These are phyloP conservation scores for Yamadazyma paraphyllophila DNA, from an alignment of 805 yeast genomes.

Conservation along the genomic window DNA sequence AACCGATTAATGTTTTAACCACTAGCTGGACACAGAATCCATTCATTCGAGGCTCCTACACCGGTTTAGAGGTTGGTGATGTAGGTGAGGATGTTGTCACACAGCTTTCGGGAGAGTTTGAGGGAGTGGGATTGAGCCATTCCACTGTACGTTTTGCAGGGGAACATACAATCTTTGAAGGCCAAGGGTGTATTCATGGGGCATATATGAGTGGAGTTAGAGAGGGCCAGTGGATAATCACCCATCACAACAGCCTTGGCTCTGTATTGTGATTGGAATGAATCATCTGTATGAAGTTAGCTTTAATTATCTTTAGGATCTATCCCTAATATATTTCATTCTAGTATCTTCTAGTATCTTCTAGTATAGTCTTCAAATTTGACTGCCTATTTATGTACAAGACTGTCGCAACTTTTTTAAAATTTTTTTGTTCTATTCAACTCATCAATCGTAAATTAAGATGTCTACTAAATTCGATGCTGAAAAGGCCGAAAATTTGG, in stretches of 20 bases:
- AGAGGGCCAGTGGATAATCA: constrained; percentile 43
- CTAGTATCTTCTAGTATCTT: not conserved
- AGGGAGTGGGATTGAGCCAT: constrained; percentile 34
- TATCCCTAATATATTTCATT: not conserved
- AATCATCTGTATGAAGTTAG: no score
- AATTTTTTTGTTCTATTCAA: constrained; percentile 3
- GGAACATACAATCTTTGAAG: constrained; percentile 82
- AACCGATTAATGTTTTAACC: constrained; percentile 37
- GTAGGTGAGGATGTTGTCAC: constrained; percentile 63
- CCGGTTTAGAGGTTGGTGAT: constrained; percentile 66
- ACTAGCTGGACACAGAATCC: constrained; percentile 83
- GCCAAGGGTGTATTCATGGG: constrained; percentile 91
- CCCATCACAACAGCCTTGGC: constrained; percentile 1
- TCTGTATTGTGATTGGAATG: not conserved
- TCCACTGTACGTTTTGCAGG: constrained; percentile 77
- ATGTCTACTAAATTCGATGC: constrained; percentile 62
- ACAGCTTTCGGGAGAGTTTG: constrained; percentile 51
- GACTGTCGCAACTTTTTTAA: constrained; percentile 2
- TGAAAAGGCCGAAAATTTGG: constrained; percentile 90
- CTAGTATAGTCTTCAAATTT: not conserved
- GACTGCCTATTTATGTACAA: not conserved
- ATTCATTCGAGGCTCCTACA: constrained; percentile 76
- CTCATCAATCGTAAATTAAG: not conserved
- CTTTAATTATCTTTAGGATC: not conserved
- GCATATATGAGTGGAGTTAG: constrained; percentile 78